A percentile compares a stretch with the other conserved stretches of the same genome.
Conservation (phyloP, 2,329 filamentous ascomycete species). For the Metarhizium humberi region DNA sequence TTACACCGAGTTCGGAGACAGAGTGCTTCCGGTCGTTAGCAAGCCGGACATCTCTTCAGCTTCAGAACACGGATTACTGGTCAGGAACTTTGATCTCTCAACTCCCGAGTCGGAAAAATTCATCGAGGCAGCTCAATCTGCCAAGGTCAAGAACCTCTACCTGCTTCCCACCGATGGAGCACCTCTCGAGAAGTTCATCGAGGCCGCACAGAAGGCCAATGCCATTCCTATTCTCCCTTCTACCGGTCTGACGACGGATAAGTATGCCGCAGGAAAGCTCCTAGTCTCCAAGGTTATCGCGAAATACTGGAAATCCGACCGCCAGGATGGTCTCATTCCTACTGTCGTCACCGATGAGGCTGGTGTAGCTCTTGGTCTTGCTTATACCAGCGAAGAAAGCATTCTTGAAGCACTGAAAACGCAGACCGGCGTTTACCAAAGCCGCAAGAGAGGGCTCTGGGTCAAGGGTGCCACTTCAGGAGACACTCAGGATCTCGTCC, state of each 20-base stretch:
- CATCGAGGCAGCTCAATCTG: constrained; percentile 32
- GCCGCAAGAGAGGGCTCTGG: constrained; percentile 90
- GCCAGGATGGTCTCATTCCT: constrained; percentile 73
- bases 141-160: constrained; percentile 38
- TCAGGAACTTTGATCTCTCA: constrained; percentile 41
- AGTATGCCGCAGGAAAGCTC: constrained; percentile 44
- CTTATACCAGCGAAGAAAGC: constrained; percentile 91
- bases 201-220: constrained; percentile 37
- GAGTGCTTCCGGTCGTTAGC: constrained; percentile 44
- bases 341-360: constrained; percentile 88
- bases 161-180: constrained; percentile 39
- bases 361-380: constrained; percentile 75
- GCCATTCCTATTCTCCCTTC: constrained; percentile 70
- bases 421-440: constrained; percentile 80
- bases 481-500: constrained; percentile 82
- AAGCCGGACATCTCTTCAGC: constrained; percentile 35
- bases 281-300: constrained; percentile 63
- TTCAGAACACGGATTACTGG: constrained; percentile 40
- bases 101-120: constrained; percentile 32
- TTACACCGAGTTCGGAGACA: constrained; percentile 44
- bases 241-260: constrained; percentile 57
- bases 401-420: constrained; percentile 78
- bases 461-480: constrained; percentile 93
- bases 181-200: constrained; percentile 36
- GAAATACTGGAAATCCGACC: constrained; percentile 69